Conservation (phyloP, 2,329 filamentous ascomycete species). For the Fusarium gaditjirri region DNA sequence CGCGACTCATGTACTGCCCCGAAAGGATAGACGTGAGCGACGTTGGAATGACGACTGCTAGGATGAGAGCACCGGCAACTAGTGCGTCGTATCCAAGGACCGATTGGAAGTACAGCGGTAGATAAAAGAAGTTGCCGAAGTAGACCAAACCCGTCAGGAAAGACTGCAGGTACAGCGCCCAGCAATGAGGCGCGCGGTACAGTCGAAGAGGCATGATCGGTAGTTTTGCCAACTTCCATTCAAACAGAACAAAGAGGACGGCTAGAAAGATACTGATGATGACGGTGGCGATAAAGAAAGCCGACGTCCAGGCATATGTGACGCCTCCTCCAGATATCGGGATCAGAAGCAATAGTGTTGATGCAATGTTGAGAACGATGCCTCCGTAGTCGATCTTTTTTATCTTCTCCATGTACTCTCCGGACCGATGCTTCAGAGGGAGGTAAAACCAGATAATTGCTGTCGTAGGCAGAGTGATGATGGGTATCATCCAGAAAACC, state of each 20-base stretch:
- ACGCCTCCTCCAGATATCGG: background rate
- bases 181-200: background rate
- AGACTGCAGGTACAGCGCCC: background rate
- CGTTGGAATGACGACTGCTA: background rate
- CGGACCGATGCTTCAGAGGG: background rate
- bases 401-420: background rate
- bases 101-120: background rate
- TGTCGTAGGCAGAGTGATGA: background rate
- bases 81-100: background rate
- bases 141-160: background rate
- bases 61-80: background rate
- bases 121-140: background rate
- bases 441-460: background rate
- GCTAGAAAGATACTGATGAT: background rate
- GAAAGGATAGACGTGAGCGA: background rate
- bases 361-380: background rate
- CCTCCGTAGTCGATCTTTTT: background rate
- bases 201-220: background rate
- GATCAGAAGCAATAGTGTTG: background rate
- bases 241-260: background rate
- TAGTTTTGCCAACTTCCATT: background rate
- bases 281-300: background rate
- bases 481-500: background rate
- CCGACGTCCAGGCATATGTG: background rate
- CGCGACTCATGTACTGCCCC: conserved; percentile 10